Conservation (phyloP, 2,329 filamentous ascomycete genomes). For the Fulvia fulva region DNA sequence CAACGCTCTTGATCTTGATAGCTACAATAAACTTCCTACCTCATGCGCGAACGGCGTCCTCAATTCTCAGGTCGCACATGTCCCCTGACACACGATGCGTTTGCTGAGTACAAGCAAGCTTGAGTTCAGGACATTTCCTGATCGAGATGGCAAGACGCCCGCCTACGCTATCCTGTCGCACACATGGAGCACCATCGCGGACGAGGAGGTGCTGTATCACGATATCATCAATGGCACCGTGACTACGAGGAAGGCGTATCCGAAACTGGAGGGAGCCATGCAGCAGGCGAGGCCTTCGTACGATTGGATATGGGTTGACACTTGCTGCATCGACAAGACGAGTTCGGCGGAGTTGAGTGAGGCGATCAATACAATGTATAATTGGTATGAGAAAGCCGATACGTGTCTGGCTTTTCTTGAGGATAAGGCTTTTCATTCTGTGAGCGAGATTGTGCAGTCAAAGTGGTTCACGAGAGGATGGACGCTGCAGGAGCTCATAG, state of each 20-base stretch:
- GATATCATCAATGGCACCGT: slow-evolving; percentile 11
- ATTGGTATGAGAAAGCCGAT: slow-evolving; percentile 18
- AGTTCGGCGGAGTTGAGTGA: slow-evolving; percentile 18
- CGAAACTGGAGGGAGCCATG: slow-evolving; percentile 5
- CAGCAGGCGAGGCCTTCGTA: slow-evolving; percentile 1
- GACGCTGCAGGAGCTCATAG: slow-evolving; percentile 13
- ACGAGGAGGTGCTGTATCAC: slow-evolving; percentile 14
- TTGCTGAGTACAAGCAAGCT: slow-evolving; percentile 1
- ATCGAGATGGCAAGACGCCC: slow-evolving; percentile 4
- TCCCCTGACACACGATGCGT: slow-evolving; percentile 2
- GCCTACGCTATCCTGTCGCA: background rate
- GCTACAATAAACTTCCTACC: background rate
- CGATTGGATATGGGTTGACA: slow-evolving; percentile 23
- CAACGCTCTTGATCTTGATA: background rate
- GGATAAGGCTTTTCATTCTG: background rate
- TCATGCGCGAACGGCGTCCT: background rate
- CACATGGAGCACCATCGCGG: background rate
- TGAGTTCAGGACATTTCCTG: slow-evolving; percentile 3
- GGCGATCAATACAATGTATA: slow-evolving; percentile 23
- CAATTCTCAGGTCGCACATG: background rate
- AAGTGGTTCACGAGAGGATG: slow-evolving; percentile 1
- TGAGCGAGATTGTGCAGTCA: background rate
- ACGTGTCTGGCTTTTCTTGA: slow-evolving; percentile 19
- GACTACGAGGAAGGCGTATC: slow-evolving; percentile 10
- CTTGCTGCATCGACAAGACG: slow-evolving; percentile 21